Base-by-base conservation (phyloP, 2,329 filamentous ascomycete genomes). In the Didymella pomorum region DNA sequence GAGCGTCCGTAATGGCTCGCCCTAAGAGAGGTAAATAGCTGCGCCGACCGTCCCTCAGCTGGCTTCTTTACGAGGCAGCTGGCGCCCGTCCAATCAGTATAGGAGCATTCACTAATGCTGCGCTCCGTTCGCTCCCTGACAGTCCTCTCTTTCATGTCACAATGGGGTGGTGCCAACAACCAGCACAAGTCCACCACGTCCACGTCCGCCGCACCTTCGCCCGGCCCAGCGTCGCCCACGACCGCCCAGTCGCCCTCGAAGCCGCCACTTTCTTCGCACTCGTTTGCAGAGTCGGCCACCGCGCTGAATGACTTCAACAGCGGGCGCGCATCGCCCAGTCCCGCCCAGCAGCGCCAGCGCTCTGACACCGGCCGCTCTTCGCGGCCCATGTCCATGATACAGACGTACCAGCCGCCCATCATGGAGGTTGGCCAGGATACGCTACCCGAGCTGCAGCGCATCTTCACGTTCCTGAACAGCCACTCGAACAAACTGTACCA, bases 401-500 rank as follows among this genome's bases (percentile, higher is more conserved):
- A 95, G 76, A 88, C 90, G 60, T 93, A 93, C 78, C 89, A 93
- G 69, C 92, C 93, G 72, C 90, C 90, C 72, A 80, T 93, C 76
- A 93, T 96, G 89, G 91, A 96, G 71, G 84, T 95, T 64, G 87
- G 86, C 72, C 85, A 89, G 67, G 92, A 97, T 74, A 96, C 92
- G 28, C 87, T 95, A 62, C 93, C 95, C 35, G 95, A 99, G 82
- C 84, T 99, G 62, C 90, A 93, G 79, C 94, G 93, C 64, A 93
- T 98, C 71, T 98, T 98, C 78, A 91, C 87, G 60, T 95, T 92
- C 73, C 85, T 99, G 65, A 98, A 97, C 79, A 95, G 90, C 78
- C 95, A 99, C 77, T 89, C 88, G 57, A 97, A 97, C 78, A 98
- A 98, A 80, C 82, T 98, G 55, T 99, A 98, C 76, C 93, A 97